A percentile compares a stretch with the other conserved stretches of the same genome.
Conservation (phyloP, 129 eudicot species). For the Sambucus nigra region DNA sequence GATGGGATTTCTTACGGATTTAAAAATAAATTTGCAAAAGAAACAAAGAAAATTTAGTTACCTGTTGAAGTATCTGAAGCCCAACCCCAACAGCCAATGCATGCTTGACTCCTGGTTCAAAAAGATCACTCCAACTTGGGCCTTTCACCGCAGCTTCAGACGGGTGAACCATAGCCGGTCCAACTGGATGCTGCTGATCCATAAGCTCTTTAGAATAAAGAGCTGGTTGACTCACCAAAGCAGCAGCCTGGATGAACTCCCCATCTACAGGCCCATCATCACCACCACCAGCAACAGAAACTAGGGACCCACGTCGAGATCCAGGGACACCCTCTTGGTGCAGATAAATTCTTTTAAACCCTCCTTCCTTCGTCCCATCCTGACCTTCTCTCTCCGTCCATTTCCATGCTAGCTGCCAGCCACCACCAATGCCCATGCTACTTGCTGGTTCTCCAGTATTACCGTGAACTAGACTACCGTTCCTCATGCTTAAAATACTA, state of each 20-base stretch:
- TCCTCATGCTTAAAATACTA: slow-evolving; percentile 28
- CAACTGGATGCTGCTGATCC: slow-evolving; percentile 52
- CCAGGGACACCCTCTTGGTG: slow-evolving; percentile 55
- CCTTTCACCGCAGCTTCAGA: slow-evolving; percentile 48
- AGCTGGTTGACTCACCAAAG: slow-evolving; percentile 79
- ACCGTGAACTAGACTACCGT: slow-evolving; percentile 27
- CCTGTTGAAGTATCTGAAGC: slow-evolving; percentile 91
- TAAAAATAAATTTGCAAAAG: slow-evolving; percentile 1
- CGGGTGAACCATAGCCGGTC: slow-evolving; percentile 58
- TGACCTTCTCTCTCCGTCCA: slow-evolving; percentile 45
- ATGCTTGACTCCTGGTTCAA: slow-evolving; percentile 86
- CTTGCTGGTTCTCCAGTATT: slow-evolving; percentile 33
- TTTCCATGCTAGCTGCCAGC: slow-evolving; percentile 93
- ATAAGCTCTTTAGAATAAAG: slow-evolving; percentile 45
- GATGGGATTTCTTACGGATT: neutral
- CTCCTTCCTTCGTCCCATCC: slow-evolving; percentile 52
- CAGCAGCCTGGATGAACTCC: slow-evolving; percentile 68
- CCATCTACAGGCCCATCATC: slow-evolving; percentile 44
- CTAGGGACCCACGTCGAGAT: slow-evolving; percentile 55
- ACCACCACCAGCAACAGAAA: slow-evolving; percentile 55
- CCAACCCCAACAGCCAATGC: slow-evolving; percentile 81
- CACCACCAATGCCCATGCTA: slow-evolving; percentile 72
- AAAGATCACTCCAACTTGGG: slow-evolving; percentile 53
- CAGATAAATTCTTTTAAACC: slow-evolving; percentile 62
- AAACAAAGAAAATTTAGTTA: slow-evolving; percentile 12